Base-by-base conservation (phyloP, 2,329 filamentous ascomycete genomes). In the Ascochyta koolunga region DNA sequence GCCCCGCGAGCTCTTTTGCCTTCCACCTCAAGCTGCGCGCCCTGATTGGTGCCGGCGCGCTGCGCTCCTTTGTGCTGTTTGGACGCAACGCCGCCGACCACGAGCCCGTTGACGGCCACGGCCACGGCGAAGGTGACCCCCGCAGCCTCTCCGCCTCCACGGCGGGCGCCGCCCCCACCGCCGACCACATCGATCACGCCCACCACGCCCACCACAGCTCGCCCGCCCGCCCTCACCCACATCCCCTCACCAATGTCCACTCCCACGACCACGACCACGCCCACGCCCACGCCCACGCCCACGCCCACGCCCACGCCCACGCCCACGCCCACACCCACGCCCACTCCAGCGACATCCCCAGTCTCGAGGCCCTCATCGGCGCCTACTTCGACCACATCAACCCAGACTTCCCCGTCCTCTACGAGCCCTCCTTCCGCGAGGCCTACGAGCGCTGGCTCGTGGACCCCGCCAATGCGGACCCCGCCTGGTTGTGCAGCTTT, bases 311-410 rank as follows among this genome's bases (percentile, higher is more conserved):
- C 41, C 50, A 4, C 46, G 47, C 40, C 39, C 54, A 15, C n/a
- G 36, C 48, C 58, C 59, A n/a, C 47, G 15, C n/a, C 31, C 31
- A 16, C n/a, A 29, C 37, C 41, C 50, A 3, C 46, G 49, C 40
- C 39, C 54, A 15, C n/a, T 40, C 48, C 58, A 60, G 19, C 49
- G 44, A 50, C 57, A 61, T 43, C 22, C 56, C 49, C 31, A 68
- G 67, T 16, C 59, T 74, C 31, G 73, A 77, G 29, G 56, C 66
- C 8, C 68, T 78, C n/a, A 68, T 79, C 15, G 59, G 65, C 25
- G 69, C 73, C 53, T 79, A 71, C 62, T 79, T 79, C 59, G 72
- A 76, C 25, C 66, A 70, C 61, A 74, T 79, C 49, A 75, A 79
- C 59, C 67, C 68, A n/a, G 76, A 78, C 60, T 76, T 70, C 21